Percentiles rank a stretch among this genome's conserved stretches.
Evolutionary conservation across 202 grass and related monocot species (phyloP).

Genomic region (Eragrostis tef): DNA sequence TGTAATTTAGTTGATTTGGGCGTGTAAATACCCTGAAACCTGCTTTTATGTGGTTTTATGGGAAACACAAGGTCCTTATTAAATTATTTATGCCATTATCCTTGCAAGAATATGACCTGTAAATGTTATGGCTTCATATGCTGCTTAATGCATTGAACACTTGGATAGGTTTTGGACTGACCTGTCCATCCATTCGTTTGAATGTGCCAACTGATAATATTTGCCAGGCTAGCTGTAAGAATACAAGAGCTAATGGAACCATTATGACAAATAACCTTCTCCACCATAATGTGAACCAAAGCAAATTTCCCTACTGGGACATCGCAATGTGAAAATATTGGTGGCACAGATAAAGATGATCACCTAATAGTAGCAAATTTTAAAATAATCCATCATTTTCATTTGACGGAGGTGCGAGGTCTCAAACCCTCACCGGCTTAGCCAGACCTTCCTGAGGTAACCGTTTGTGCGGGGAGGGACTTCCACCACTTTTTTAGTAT

Average conservation of each 20-base stretch:
- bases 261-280: neutral
- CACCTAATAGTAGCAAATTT: neutral
- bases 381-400: slow-evolving; percentile 27
- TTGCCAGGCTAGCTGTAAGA: slow-evolving; percentile 21
- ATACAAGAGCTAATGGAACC: slow-evolving; percentile 17
- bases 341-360: slow-evolving; percentile 15
- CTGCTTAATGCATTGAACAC: slow-evolving; percentile 20
- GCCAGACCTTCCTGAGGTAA: neutral
- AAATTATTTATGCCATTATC: slow-evolving; percentile 1
- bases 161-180: slow-evolving; percentile 17
- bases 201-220: slow-evolving; percentile 5
- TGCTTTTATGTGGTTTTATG: slow-evolving; percentile 1
- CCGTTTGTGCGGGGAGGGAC: neutral
- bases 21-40: slow-evolving; percentile 15
- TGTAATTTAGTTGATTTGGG: neutral
- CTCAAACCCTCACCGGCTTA: neutral
- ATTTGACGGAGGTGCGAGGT: neutral
- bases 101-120: slow-evolving; percentile 8
- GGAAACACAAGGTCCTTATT: neutral
- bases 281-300: slow-evolving; percentile 34
- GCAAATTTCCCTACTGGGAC: neutral
- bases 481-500: neutral
- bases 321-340: neutral
- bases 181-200: slow-evolving; percentile 12
- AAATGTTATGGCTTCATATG: neutral